phyloP scores from a whole-genome alignment of 345 rosid genomes.

The Brassica napus region DNA sequence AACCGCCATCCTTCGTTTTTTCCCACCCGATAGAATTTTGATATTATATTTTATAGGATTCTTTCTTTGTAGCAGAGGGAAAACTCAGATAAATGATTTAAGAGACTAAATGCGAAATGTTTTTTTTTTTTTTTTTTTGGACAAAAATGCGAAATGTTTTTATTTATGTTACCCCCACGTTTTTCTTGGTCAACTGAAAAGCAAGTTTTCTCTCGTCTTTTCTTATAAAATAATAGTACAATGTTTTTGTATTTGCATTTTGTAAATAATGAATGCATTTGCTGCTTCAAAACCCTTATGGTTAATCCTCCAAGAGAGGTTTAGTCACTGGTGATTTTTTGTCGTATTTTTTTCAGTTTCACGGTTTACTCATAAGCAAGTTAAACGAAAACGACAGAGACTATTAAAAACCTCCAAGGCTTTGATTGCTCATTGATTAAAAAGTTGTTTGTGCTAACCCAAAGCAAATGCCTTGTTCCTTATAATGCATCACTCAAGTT shows the following conservation, averaged over 20 bases:
- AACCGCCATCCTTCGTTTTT: conserved; percentile 37
- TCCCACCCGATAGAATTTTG: no score
- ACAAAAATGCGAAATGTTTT: no score
- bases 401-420: background rate
- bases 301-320: background rate
- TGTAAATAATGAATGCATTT: no score
- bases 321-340: background rate
- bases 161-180: background rate
- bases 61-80: conserved; percentile 25
- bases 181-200: background rate
- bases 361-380: background rate
- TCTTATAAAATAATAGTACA: background rate
- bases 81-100: background rate
- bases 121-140: no score
- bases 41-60: conserved; percentile 6
- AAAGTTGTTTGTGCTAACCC: background rate
- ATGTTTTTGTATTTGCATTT: no score
- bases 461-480: background rate
- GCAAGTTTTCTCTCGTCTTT: background rate
- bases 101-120: background rate
- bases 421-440: background rate
- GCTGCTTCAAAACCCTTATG: no score
- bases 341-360: background rate
- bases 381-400: background rate
- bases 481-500: background rate